These are phyloP conservation scores for Vitis hybrid DNA, from an alignment of 177 flowering plant species.

Conservation along the genomic window DNA sequence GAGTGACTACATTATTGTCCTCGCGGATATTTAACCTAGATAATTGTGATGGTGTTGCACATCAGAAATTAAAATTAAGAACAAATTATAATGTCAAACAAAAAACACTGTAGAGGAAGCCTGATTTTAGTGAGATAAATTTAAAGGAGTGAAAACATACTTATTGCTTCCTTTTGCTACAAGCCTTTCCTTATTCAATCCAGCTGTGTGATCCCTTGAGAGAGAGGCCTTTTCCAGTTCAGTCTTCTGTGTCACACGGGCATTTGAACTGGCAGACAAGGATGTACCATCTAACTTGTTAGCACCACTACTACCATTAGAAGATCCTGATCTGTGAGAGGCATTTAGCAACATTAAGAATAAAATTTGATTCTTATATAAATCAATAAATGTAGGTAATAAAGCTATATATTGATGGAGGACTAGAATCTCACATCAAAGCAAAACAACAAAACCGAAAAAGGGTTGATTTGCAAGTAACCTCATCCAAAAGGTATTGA, in stretches of 20 bases:
- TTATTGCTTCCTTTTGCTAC: constrained; percentile 49
- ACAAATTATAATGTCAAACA: background rate
- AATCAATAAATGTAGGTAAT: too few species aligned
- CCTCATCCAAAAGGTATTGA: background rate
- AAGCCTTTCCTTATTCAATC: constrained; percentile 55
- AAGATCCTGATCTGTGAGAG: constrained; percentile 56
- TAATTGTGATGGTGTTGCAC: background rate
- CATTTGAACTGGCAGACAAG: constrained; percentile 34
- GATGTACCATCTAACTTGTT: constrained; percentile 53
- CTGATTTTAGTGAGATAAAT: background rate
- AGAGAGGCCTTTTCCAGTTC: constrained; percentile 52
- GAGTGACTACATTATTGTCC: constrained; percentile 38
- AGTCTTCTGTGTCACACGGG: constrained; percentile 41
- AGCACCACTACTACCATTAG: constrained; percentile 33
- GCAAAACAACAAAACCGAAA: too few species aligned
- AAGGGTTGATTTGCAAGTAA: too few species aligned
- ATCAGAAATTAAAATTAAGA: constrained; percentile 3
- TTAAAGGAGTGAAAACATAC: constrained; percentile 32
- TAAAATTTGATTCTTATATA: background rate
- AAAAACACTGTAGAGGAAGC: background rate
- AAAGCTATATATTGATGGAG: too few species aligned
- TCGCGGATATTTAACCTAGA: constrained; percentile 55
- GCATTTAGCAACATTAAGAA: constrained; percentile 8
- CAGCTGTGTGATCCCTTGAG: constrained; percentile 42
- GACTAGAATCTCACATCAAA: too few species aligned